phyloP scores from a whole-genome alignment of 208 protist species.

The Tritrichomonas foetus region DNA sequence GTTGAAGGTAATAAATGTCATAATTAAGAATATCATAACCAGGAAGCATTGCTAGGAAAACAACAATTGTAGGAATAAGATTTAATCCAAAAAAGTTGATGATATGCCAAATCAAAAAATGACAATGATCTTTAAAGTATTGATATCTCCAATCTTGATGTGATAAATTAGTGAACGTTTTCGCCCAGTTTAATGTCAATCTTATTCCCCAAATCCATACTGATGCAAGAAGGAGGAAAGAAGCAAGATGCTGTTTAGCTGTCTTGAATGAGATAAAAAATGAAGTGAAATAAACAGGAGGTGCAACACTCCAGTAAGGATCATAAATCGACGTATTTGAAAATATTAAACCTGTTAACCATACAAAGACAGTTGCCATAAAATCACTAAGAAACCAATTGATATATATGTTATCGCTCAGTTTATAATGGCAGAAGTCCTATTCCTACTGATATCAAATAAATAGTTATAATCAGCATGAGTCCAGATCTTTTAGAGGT shows the following conservation, averaged over 20 bases:
- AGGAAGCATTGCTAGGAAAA: background rate
- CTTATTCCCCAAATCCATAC: background rate
- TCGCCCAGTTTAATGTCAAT: background rate
- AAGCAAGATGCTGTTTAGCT: no score
- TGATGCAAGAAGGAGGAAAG: background rate
- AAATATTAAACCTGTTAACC: background rate
- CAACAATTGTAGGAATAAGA: background rate
- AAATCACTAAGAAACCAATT: background rate
- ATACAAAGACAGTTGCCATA: background rate
- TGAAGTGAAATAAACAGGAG: background rate
- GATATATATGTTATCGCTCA: no score
- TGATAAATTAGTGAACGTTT: background rate
- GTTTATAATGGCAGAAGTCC: no score
- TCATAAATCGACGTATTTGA: background rate
- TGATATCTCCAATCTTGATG: background rate
- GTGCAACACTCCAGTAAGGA: slow-evolving; percentile 20
- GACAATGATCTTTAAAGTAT: background rate
- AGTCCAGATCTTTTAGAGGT: no score
- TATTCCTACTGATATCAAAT: no score
- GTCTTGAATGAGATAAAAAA: no score
- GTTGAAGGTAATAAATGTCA: background rate
- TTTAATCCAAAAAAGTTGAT: background rate
- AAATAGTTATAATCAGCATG: no score
- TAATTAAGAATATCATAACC: background rate
- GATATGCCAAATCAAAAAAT: background rate